These are phyloP conservation scores for Batrachochytrium dendrobatidis DNA, from an alignment of 371 early-diverging fungal genomes.

Conservation along the genomic window DNA sequence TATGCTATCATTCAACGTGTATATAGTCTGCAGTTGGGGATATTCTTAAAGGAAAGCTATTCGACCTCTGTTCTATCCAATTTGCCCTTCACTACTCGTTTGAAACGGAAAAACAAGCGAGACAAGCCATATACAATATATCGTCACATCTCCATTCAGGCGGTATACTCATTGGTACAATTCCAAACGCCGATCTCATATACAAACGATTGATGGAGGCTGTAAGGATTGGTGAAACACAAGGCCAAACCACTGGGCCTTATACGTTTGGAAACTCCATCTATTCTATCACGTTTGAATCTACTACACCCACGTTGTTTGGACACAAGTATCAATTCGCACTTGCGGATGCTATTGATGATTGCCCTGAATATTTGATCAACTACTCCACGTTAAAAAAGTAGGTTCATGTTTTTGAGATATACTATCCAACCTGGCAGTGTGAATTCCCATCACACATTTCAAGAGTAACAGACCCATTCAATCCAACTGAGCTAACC, in stretches of 20 bases:
- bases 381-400: slow-evolving; percentile 69
- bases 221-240: too few relatives aligned
- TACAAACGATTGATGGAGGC: slow-evolving; percentile 28
- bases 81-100: slow-evolving; percentile 98
- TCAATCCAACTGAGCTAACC: too few relatives aligned
- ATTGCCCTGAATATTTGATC: slow-evolving; percentile 96
- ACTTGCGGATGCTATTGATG: slow-evolving; percentile 92
- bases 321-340: slow-evolving; percentile 91
- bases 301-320: slow-evolving; percentile 54
- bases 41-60: slow-evolving; percentile 16
- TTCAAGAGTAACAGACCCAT: slow-evolving; percentile 1
- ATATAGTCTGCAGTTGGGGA: neutral
- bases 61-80: slow-evolving; percentile 91
- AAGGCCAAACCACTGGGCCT: slow-evolving; percentile 9
- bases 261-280: slow-evolving; percentile 78
- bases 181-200: slow-evolving; percentile 90
- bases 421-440: neutral
- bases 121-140: slow-evolving; percentile 78
- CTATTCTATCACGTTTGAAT: slow-evolving; percentile 75
- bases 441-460: neutral
- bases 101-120: slow-evolving; percentile 70
- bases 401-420: slow-evolving; percentile 36
- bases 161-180: slow-evolving; percentile 89
- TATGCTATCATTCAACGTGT: too few relatives aligned
- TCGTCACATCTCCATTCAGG: slow-evolving; percentile 64